Conservation (phyloP, 139 green algal genomes). For the Chlorella vulgaris region DNA sequence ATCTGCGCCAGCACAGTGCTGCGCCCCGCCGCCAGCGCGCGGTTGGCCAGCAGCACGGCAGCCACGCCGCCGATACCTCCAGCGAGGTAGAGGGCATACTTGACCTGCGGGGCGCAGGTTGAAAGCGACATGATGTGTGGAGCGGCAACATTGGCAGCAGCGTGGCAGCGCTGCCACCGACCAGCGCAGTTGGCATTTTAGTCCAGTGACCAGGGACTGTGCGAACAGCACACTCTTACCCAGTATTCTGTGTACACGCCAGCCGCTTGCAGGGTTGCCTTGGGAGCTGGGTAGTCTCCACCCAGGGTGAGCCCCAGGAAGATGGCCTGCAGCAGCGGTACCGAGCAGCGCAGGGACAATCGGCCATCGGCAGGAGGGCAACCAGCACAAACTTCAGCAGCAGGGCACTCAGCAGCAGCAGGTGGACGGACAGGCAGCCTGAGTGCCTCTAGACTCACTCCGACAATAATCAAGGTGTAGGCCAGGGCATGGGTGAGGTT, state of each 20-base stretch:
- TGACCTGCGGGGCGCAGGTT: background rate
- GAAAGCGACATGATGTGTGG: too few species aligned
- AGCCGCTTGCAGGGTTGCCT: background rate
- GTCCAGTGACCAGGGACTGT: too few species aligned
- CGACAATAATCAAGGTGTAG: background rate
- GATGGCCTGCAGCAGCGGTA: background rate
- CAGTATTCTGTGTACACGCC: background rate
- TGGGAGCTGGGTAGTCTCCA: background rate
- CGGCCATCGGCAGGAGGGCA: too few species aligned
- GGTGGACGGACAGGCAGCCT: background rate
- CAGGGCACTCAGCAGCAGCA: too few species aligned
- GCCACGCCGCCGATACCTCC: background rate
- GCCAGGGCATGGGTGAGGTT: background rate
- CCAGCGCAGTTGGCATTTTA: too few species aligned
- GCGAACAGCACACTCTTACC: too few species aligned
- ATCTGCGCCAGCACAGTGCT: background rate
- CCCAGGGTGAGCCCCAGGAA: background rate
- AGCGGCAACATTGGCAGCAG: too few species aligned
- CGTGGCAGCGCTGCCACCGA: too few species aligned
- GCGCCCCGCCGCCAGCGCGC: background rate
- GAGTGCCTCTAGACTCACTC: background rate
- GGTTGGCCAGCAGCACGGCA: background rate
- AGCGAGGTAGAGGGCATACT: background rate
- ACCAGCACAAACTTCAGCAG: too few species aligned
- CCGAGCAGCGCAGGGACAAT: background rate